Evolutionary conservation across 1,284 basidiomycete species (phyloP).

Genomic region (Coniferiporia sulphurascens): DNA sequence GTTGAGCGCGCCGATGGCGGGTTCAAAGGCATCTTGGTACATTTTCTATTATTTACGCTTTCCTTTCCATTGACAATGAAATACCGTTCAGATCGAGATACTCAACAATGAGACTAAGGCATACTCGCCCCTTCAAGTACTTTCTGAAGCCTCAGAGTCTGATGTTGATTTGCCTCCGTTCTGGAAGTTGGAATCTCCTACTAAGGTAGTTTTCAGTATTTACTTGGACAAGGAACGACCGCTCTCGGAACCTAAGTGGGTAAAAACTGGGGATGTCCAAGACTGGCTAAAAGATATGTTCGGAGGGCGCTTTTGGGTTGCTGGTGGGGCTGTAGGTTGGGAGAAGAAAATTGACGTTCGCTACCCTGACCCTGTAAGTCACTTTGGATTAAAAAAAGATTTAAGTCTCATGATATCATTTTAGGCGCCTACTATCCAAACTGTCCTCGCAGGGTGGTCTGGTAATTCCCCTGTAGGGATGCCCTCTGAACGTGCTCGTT

Average conservation of each 20-base stretch:
- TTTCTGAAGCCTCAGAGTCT: conserved; percentile 37
- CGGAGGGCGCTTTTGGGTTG: conserved; percentile 76
- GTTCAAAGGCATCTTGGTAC: conserved; percentile 73
- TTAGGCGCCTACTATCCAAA: conserved; percentile 87
- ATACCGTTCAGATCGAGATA: conserved; percentile 59
- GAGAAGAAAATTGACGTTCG: conserved; percentile 86
- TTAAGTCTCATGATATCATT: conserved; percentile 11
- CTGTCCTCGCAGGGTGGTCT: conserved; percentile 85
- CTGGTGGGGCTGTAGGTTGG: conserved; percentile 77
- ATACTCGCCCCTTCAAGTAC: conserved; percentile 54
- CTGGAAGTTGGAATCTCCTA: conserved; percentile 45
- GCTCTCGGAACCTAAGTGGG: conserved; percentile 93
- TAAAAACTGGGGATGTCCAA: conserved; percentile 88
- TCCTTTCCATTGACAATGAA: conserved; percentile 5
- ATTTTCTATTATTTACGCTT: conserved; percentile 11
- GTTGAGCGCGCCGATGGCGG: conserved; percentile 49
- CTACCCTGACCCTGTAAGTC: conserved; percentile 90
- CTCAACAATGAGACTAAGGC: conserved; percentile 68
- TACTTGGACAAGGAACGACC: conserved; percentile 85
- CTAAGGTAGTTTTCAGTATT: conserved; percentile 51
- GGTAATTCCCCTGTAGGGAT: conserved; percentile 72
- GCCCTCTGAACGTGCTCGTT: conserved; percentile 75
- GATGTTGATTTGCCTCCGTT: conserved; percentile 69
- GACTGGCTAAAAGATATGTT: conserved; percentile 90
- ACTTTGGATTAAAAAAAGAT: conserved; percentile 16